Percentiles rank a stretch among this genome's conserved stretches.
phyloP scores from a whole-genome alignment of 2,329 filamentous ascomycete species.

The Botryotinia convoluta region DNA sequence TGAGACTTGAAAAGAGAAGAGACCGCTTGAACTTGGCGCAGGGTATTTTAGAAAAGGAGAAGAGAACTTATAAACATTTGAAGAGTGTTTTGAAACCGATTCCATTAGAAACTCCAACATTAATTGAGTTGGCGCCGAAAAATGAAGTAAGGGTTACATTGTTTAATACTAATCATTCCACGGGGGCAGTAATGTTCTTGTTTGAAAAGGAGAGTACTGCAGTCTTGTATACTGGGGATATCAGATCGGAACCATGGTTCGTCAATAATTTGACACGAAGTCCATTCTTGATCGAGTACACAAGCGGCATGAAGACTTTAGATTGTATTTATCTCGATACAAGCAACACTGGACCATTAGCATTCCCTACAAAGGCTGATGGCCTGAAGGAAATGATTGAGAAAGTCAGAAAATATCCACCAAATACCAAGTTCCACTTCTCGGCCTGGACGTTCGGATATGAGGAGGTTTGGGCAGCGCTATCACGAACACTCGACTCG shows the following conservation, averaged over 20 bases:
- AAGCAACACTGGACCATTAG: conserved; percentile 57
- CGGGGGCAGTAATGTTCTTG: conserved; percentile 88
- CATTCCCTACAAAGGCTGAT: conserved; percentile 64
- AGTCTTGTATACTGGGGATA: conserved; percentile 84
- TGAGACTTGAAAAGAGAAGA: conserved; percentile 74
- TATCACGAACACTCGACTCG: conserved; percentile 67
- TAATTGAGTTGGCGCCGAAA: conserved; percentile 69
- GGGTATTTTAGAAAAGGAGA: conserved; percentile 71
- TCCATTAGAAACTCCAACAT: conserved; percentile 75
- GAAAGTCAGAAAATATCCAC: conserved; percentile 66
- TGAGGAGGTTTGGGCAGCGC: conserved; percentile 84
- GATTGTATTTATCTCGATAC: conserved; percentile 90
- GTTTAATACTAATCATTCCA: conserved; percentile 89
- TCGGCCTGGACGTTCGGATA: conserved; percentile 92
- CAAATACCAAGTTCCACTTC: conserved; percentile 77
- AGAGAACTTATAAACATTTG: conserved; percentile 75
- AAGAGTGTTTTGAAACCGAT: conserved; percentile 74
- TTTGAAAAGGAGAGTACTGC: conserved; percentile 72
- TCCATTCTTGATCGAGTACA: conserved; percentile 73
- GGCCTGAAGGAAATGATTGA: conserved; percentile 71
- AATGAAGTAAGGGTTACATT: conserved; percentile 75
- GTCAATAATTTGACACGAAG: conserved; percentile 70
- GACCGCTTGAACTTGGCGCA: conserved; percentile 79
- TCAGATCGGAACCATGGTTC: conserved; percentile 84
- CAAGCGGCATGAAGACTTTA: conserved; percentile 60